Percentiles rank a stretch among this genome's conserved stretches.
Evolutionary conservation across 768 basidiomycete species (phyloP).

Genomic region (Pulveroboletus sp.): DNA sequence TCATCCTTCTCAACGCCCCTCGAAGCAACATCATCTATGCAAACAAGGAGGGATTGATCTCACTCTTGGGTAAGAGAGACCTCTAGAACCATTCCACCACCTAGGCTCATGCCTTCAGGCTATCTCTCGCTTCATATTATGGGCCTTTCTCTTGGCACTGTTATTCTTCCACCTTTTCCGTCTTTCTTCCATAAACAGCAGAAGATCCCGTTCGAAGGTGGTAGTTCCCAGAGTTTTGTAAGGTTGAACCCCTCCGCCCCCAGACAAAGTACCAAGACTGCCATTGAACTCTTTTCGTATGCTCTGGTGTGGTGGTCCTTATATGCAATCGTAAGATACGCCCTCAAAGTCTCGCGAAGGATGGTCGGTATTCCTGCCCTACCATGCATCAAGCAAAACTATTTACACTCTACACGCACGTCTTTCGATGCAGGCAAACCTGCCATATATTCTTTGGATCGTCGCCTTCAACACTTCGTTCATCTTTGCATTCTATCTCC

Average conservation of each 20-base stretch:
- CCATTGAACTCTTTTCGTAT: conserved; percentile 73
- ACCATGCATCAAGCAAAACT: not conserved
- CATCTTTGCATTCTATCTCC: conserved; percentile 70
- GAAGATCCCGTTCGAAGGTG: conserved; percentile 15
- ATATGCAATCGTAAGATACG: conserved; percentile 36
- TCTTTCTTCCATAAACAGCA: conserved; percentile 60
- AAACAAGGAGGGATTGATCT: conserved; percentile 92
- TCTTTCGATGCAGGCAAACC: conserved; percentile 60
- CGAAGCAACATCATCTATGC: conserved; percentile 61
- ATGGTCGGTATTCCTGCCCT: conserved; percentile 42
- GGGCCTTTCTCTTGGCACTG: conserved; percentile 75
- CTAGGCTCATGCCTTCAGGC: conserved; percentile 40
- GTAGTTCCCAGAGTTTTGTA: not conserved
- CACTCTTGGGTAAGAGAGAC: conserved; percentile 53
- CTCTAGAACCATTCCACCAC: not conserved
- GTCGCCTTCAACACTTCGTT: conserved; percentile 85
- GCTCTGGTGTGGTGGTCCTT: conserved; percentile 73
- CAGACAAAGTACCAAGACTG: conserved; percentile 68
- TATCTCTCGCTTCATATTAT: conserved; percentile 89
- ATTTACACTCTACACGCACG: not conserved
- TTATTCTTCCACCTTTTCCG: conserved; percentile 75
- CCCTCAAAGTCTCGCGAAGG: conserved; percentile 50
- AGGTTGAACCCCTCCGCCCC: conserved; percentile 26
- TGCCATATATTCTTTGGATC: conserved; percentile 86
- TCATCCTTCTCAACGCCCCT: conserved; percentile 61